Conservation (phyloP, 1,139 yeast genomes). For the Taphrina wiesneri region DNA sequence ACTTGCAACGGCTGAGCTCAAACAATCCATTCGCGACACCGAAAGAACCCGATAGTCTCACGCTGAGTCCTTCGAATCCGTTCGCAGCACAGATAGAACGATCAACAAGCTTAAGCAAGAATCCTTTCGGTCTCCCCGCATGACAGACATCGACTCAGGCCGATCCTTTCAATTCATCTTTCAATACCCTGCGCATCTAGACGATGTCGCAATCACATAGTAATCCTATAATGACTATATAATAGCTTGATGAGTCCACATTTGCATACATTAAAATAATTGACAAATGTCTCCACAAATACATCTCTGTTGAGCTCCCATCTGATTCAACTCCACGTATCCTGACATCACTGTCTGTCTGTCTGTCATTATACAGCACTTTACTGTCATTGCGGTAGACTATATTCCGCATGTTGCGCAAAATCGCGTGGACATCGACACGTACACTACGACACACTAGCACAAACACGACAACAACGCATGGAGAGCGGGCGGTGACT, state of each 20-base stretch:
- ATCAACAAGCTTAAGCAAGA: not conserved
- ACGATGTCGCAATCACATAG: not conserved
- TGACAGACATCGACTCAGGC: not conserved
- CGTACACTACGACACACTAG: too few relatives aligned
- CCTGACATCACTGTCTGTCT: not conserved
- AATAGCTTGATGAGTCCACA: not conserved
- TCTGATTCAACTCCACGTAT: not conserved
- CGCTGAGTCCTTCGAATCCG: not conserved
- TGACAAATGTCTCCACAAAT: not conserved
- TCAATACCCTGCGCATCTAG: not conserved
- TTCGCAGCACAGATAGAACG: not conserved
- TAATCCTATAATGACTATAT: not conserved
- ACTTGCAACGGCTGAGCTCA: not conserved
- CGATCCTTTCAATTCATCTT: not conserved
- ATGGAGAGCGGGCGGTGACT: not conserved
- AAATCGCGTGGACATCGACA: not conserved
- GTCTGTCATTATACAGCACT: too few relatives aligned
- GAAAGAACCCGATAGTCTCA: not conserved
- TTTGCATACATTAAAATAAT: too few relatives aligned
- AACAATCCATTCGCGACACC: constrained; percentile 12
- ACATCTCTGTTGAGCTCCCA: not conserved
- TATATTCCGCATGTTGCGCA: not conserved
- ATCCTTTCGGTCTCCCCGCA: not conserved
- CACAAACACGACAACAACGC: too few relatives aligned
- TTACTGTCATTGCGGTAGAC: too few relatives aligned